Evolutionary conservation across 73 alveolate genomes (phyloP).

Genomic region (Blepharisma japonicum): DNA sequence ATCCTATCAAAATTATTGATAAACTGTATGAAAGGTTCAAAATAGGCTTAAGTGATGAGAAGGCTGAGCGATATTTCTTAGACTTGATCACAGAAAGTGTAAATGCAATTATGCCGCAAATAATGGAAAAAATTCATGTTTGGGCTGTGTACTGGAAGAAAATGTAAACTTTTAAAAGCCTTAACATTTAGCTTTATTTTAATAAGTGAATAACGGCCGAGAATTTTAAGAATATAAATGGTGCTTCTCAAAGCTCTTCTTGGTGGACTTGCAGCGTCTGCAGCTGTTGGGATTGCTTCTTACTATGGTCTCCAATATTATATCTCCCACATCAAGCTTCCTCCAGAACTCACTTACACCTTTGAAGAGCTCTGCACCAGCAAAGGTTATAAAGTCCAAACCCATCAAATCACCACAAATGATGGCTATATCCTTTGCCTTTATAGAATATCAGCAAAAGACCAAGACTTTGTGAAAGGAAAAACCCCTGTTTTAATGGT

Average conservation of each 20-base stretch:
- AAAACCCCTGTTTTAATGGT: constrained; percentile 31
- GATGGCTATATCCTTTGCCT: constrained; percentile 17
- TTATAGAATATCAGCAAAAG: constrained; percentile 19
- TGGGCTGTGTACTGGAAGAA: constrained; percentile 93
- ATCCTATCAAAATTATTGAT: constrained; percentile 68
- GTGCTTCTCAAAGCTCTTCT: too few relatives aligned
- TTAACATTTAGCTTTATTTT: too few relatives aligned
- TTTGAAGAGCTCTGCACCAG: neutral
- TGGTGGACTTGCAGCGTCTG: too few relatives aligned
- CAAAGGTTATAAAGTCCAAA: neutral
- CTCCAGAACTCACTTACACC: neutral
- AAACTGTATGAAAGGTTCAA: constrained; percentile 84
- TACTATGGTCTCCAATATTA: too few relatives aligned
- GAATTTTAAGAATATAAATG: too few relatives aligned
- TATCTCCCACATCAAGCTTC: neutral
- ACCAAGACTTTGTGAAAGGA: neutral
- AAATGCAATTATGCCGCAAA: constrained; percentile 88
- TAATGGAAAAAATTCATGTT: constrained; percentile 93
- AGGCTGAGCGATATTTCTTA: constrained; percentile 82
- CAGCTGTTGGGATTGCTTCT: too few relatives aligned
- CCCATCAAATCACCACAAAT: constrained; percentile 3
- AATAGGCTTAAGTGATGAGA: constrained; percentile 71
- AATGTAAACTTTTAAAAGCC: constrained; percentile 17
- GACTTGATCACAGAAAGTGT: constrained; percentile 80
- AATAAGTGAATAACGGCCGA: too few relatives aligned